Conservation (phyloP, 208 protist species). For the Leishmania arabica region DNA sequence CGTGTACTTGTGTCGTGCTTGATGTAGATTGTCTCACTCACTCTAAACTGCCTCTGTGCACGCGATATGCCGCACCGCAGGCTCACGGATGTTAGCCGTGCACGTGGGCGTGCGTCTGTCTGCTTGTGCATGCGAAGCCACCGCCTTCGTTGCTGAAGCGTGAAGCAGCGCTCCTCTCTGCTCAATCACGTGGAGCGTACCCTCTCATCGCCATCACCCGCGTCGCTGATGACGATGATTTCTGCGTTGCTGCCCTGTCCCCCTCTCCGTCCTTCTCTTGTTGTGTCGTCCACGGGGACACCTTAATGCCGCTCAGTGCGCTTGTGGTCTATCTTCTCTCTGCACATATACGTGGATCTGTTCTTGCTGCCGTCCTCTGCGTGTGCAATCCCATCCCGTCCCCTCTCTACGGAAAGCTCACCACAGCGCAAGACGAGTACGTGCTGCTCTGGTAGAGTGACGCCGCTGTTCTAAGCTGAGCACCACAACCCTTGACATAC, state of each 20-base stretch:
- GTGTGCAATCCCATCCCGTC: background rate
- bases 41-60: background rate
- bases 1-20: background rate
- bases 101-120: background rate
- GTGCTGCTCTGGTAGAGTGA: background rate
- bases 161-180: background rate
- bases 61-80: background rate
- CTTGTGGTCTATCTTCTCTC: background rate
- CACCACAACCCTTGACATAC: background rate
- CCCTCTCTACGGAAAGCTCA: background rate
- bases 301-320: background rate
- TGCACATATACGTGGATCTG: background rate
- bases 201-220: background rate
- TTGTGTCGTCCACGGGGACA: background rate
- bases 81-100: background rate
- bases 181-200: background rate
- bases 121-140: background rate
- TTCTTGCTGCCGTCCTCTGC: background rate
- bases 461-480: background rate
- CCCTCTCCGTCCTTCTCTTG: background rate
- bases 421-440: background rate
- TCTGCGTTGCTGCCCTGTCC: background rate
- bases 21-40: background rate
- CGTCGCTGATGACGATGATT: background rate
- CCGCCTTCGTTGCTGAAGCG: background rate